These are phyloP conservation scores for Microcera coccophila DNA, from an alignment of 2,329 filamentous ascomycete genomes.

Conservation along the genomic window DNA sequence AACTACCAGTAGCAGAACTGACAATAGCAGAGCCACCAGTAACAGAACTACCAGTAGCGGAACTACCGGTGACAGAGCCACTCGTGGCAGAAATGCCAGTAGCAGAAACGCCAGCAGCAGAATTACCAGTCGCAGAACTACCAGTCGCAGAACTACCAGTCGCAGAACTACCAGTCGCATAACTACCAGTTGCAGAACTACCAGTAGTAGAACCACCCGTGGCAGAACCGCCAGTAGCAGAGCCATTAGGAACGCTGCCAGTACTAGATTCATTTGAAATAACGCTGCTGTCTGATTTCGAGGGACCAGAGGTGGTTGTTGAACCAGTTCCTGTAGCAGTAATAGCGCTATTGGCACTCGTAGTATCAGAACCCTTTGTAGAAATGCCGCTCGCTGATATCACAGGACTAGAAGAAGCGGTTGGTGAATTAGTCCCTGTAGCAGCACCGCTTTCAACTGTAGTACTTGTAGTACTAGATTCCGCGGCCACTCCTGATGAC, in stretches of 20 bases:
- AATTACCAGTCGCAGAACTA: constrained; percentile 1
- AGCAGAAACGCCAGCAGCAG: constrained; percentile 4
- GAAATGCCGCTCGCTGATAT: background rate
- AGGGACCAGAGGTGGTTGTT: too few species aligned
- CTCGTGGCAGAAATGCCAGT: background rate
- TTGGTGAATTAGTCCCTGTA: too few species aligned
- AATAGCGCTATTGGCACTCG: too few species aligned
- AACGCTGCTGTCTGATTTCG: too few species aligned
- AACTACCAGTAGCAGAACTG: background rate
- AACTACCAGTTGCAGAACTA: constrained; percentile 3
- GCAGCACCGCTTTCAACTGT: too few species aligned
- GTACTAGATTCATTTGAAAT: too few species aligned
- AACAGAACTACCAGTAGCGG: constrained; percentile 2
- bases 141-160: background rate
- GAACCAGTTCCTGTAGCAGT: too few species aligned
- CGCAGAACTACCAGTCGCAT: background rate
- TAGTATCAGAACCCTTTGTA: background rate
- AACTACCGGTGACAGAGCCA: background rate
- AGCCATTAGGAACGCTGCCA: too few species aligned
- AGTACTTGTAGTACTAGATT: too few species aligned
- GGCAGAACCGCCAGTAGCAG: background rate
- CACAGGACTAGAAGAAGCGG: too few species aligned
- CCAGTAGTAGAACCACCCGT: too few species aligned
- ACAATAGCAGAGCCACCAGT: constrained; percentile 1
- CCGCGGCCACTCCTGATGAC: too few species aligned